Base-by-base conservation (phyloP, 139 green algal species). In the Volvox africanus region DNA sequence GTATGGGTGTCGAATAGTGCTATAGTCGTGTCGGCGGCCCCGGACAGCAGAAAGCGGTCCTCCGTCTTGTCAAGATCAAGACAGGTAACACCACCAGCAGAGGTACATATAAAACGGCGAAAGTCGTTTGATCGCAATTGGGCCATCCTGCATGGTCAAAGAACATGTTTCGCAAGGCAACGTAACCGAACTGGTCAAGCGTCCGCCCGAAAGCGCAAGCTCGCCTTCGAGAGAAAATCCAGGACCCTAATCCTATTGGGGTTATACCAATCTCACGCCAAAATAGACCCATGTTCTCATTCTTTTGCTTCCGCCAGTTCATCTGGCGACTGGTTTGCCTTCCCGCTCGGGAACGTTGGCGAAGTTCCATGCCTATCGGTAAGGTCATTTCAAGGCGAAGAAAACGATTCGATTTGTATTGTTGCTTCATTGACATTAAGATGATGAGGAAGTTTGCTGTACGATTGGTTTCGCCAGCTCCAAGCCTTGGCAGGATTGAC, bases 41-140 rank as follows among this genome's bases (percentile, higher is more conserved):
- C 92, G 5, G 93, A 88, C 1, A 98, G 86, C 20, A 98, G 91
- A 88, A 96, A 98, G 17, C 96, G 93, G n/a, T 96, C 88, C 89
- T 97, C 95, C 1, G 92, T 81, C n/a, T 37, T 20, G 65, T 97
- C 96, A 18, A 98, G 77, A 32, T 96, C 93, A 61, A 98, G 79
- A 77, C 93, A 95, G 0, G 68, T 92, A 61, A 98, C 65, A 11
- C 93, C 95, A 1, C 92, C 85, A 1, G 9, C n/a, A 26, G 81
- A 82, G n/a, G 26, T 3, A 19, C 28, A 69, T n/a, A n/a, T 61
- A 19, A 89, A 82, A 11, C 5, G 2, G 1, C 85, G 69, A 12
- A 1, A 32, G 11, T 24, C 17, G 36, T 44, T 21, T 14, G 37
- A 24, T 30, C 67, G 18, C 69, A 89, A 14, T 28, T 73, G 85